Percentiles rank a stretch among this genome's conserved stretches.
Evolutionary conservation across 371 early-diverging fungal genomes (phyloP).

Genomic region (Massospora cicadina): DNA sequence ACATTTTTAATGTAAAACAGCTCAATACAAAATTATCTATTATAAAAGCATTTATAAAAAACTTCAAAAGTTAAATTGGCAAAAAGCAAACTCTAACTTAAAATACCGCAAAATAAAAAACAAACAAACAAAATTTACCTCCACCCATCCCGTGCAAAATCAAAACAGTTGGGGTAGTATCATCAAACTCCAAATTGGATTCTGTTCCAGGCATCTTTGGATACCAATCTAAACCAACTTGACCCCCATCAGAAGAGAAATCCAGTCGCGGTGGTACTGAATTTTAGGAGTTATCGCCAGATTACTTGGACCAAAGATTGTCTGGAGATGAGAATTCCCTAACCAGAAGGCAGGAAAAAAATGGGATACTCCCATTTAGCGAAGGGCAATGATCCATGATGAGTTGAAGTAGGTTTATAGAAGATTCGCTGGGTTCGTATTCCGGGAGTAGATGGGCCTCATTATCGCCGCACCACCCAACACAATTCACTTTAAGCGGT

Average conservation of each 20-base stretch:
- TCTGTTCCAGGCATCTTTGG: not conserved
- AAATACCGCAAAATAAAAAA: too few relatives aligned
- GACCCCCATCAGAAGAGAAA: not conserved
- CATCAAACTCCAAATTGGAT: not conserved
- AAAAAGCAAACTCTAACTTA: too few relatives aligned
- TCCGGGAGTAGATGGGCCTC: not conserved
- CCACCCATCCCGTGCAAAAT: constrained; percentile 7
- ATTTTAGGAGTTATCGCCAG: not conserved
- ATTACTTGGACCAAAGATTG: not conserved
- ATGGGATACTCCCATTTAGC: not conserved
- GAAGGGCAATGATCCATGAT: not conserved
- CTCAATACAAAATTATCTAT: too few relatives aligned
- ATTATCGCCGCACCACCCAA: not conserved
- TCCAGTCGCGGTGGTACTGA: not conserved
- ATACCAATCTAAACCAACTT: constrained; percentile 8
- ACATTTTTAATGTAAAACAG: too few relatives aligned
- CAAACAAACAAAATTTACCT: not conserved
- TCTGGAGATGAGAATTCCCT: constrained; percentile 3
- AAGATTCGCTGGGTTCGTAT: not conserved
- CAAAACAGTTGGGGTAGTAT: not conserved
- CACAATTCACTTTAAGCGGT: not conserved
- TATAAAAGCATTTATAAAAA: too few relatives aligned
- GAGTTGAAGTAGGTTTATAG: not conserved
- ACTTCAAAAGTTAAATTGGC: too few relatives aligned
- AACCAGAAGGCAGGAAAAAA: not conserved